These are phyloP conservation scores for Grifola frondosa DNA, from an alignment of 1,284 basidiomycete species.

Conservation along the genomic window DNA sequence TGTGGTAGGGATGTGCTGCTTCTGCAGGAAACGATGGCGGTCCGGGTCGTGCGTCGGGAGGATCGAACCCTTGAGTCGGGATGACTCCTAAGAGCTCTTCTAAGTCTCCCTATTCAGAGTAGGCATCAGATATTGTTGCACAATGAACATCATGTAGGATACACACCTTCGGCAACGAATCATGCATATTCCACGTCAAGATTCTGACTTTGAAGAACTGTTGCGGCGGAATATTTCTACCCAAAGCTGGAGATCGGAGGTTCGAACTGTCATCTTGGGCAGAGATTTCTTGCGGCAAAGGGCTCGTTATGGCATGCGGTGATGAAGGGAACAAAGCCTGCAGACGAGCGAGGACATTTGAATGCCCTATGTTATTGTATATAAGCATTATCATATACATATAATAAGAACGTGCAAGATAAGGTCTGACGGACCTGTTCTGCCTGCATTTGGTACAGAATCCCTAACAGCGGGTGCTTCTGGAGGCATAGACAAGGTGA, in stretches of 20 bases:
- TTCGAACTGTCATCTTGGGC: conserved; percentile 19
- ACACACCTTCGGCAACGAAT: conserved; percentile 66
- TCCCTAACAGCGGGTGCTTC: too few relatives aligned
- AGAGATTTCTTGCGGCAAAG: too few relatives aligned
- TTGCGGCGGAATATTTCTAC: conserved; percentile 33
- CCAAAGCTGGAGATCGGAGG: conserved; percentile 22
- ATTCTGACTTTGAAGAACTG: conserved; percentile 50
- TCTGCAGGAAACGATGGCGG: conserved; percentile 55
- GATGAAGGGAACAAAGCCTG: conserved; percentile 42
- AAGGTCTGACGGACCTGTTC: too few relatives aligned
- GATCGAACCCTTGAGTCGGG: conserved; percentile 45
- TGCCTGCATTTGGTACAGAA: too few relatives aligned
- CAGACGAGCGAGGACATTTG: conserved; percentile 42
- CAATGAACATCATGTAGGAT: conserved; percentile 1
- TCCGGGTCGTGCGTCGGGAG: conserved; percentile 23
- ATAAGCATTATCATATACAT: too few relatives aligned
- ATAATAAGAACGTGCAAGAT: too few relatives aligned
- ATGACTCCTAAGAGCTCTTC: conserved; percentile 72
- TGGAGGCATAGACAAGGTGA: too few relatives aligned
- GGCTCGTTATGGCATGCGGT: too few relatives aligned
- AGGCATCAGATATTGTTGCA: neutral
- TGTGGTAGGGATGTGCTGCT: conserved; percentile 72
- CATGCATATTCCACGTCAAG: conserved; percentile 77
- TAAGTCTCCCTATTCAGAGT: conserved; percentile 60
- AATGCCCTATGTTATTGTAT: too few relatives aligned